Evolutionary conservation across 805 yeast species (phyloP).

Genomic region (Ogataea pignaliae): DNA sequence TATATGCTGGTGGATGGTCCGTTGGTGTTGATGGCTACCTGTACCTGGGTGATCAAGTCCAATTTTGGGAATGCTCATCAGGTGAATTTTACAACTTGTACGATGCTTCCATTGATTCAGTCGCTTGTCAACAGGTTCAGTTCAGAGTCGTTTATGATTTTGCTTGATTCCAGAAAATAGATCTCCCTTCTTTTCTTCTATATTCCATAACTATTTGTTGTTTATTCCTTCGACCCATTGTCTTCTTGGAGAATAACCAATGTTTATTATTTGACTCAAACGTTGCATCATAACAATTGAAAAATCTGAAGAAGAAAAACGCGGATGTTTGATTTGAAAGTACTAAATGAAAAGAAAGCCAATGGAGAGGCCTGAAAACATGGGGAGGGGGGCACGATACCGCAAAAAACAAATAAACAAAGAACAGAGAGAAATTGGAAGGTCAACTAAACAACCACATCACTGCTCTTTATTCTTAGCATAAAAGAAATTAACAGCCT

Average conservation of each 20-base stretch:
- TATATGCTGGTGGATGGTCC: conserved; percentile 55
- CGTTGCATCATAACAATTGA: too few species aligned
- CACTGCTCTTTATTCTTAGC: conserved; percentile 54
- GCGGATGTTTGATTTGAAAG: too few species aligned
- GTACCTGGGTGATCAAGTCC: too few species aligned
- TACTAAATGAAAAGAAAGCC: background rate
- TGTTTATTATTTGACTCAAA: too few species aligned
- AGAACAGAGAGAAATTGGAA: background rate
- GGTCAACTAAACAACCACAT: background rate
- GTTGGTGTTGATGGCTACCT: conserved; percentile 56
- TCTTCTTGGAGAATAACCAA: too few species aligned
- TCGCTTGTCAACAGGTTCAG: too few species aligned
- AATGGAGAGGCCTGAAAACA: background rate
- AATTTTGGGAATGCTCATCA: conserved; percentile 70
- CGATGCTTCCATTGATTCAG: too few species aligned
- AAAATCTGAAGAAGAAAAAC: too few species aligned
- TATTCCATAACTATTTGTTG: too few species aligned
- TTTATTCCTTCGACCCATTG: too few species aligned
- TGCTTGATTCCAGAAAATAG: conserved; percentile 46
- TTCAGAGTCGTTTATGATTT: conserved; percentile 51
- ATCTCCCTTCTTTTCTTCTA: too few species aligned
- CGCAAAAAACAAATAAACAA: background rate
- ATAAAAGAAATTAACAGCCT: conserved; percentile 77
- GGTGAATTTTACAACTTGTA: conserved; percentile 78
- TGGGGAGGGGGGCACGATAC: background rate